These are phyloP conservation scores for Hymenoscyphus fraxineus DNA, from an alignment of 2,329 filamentous ascomycete genomes.

Conservation along the genomic window DNA sequence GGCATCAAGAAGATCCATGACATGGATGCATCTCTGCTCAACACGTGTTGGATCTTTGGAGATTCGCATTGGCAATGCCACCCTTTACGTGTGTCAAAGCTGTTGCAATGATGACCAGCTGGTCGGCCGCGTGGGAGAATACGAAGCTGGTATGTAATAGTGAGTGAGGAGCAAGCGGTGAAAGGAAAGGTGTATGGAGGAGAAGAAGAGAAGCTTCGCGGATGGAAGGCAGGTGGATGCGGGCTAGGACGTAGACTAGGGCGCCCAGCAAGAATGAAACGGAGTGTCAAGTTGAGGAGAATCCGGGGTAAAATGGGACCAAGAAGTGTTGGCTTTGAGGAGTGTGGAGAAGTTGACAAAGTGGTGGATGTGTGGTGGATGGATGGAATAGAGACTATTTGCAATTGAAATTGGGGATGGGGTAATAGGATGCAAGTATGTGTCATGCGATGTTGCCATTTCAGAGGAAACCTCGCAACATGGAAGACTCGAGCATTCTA, in stretches of 20 bases:
- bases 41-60: conserved; percentile 23
- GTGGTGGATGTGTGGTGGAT: conserved; percentile 9
- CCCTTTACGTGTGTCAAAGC: neutral
- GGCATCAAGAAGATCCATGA: conserved; percentile 46
- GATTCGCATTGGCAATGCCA: conserved; percentile 1
- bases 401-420: conserved; percentile 20
- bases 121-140: neutral
- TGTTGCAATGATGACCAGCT: conserved; percentile 14
- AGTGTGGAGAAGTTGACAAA: conserved; percentile 26
- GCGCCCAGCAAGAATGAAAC: conserved; percentile 8
- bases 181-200: neutral
- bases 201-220: neutral
- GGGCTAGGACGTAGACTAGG: neutral
- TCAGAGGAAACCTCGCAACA: conserved; percentile 9
- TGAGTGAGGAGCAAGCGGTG: neutral
- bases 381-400: conserved; percentile 10
- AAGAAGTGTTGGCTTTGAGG: conserved; percentile 9
- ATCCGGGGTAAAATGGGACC: neutral
- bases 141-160: conserved; percentile 3
- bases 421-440: conserved; percentile 28
- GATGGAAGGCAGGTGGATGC: neutral
- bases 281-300: neutral
- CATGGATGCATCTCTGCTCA: conserved; percentile 29
- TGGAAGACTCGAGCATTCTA: neutral
- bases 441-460: conserved; percentile 28